phyloP scores from a whole-genome alignment of 2,329 filamentous ascomycete genomes.

The Cladophialophora immunda region DNA sequence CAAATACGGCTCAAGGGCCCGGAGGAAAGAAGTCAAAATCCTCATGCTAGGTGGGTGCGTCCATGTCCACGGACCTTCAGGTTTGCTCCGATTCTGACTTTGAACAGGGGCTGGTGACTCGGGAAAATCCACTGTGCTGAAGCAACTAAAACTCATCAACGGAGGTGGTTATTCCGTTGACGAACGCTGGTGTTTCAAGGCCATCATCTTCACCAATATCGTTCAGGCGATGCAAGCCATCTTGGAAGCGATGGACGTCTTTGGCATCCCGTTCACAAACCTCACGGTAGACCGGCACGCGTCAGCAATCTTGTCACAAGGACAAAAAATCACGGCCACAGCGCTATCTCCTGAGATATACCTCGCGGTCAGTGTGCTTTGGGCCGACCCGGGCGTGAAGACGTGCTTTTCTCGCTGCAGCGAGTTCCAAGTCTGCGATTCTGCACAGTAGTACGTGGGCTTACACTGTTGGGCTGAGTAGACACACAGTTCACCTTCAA shows the following conservation, averaged over 20 bases:
- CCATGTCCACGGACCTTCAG: slow-evolving; percentile 39
- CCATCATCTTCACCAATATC: slow-evolving; percentile 76
- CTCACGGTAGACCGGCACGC: slow-evolving; percentile 90
- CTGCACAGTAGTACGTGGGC: slow-evolving; percentile 86
- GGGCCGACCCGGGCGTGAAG: slow-evolving; percentile 92
- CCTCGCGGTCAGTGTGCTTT: slow-evolving; percentile 87
- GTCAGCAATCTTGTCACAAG: slow-evolving; percentile 98
- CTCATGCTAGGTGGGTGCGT: slow-evolving; percentile 83
- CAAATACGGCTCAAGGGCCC: slow-evolving; percentile 97
- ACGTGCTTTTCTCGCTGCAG: slow-evolving; percentile 94
- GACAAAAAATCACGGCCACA: slow-evolving; percentile 93
- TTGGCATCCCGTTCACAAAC: slow-evolving; percentile 84
- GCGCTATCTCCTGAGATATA: slow-evolving; percentile 93
- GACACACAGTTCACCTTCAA: not conserved
- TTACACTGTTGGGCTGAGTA: not conserved
- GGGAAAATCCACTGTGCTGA: slow-evolving; percentile 91
- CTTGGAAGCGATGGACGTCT: slow-evolving; percentile 73
- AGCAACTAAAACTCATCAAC: slow-evolving; percentile 99
- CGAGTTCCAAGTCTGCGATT: slow-evolving; percentile 96
- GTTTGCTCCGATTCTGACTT: slow-evolving; percentile 11
- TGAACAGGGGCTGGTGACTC: slow-evolving; percentile 91
- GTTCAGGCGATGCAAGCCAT: slow-evolving; percentile 76
- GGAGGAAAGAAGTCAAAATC: slow-evolving; percentile 99
- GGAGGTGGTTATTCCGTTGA: slow-evolving; percentile 98
- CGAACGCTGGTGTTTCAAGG: slow-evolving; percentile 73